These are phyloP conservation scores for Sporothrix brasiliensis DNA, from an alignment of 2,329 filamentous ascomycete genomes.

Conservation along the genomic window DNA sequence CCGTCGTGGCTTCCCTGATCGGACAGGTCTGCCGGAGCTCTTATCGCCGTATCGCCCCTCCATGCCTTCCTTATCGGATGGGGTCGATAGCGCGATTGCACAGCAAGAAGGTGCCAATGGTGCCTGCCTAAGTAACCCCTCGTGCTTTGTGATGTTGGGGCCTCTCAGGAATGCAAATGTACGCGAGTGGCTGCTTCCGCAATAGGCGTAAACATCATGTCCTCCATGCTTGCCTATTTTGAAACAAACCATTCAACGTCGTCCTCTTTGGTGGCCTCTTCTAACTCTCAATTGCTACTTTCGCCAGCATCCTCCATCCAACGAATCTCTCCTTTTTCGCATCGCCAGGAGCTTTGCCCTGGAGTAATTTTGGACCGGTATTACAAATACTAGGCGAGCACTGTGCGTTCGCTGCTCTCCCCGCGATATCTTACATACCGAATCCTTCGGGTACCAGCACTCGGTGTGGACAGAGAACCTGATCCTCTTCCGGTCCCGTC, in stretches of 20 bases:
- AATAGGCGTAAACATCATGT: not conserved
- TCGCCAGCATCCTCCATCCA: not conserved
- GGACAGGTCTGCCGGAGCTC: conserved; percentile 31
- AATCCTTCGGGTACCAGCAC: not conserved
- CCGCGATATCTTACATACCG: not conserved
- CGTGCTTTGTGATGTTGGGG: not conserved
- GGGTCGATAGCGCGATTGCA: not conserved
- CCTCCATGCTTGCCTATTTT: conserved; percentile 12
- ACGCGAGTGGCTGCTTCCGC: conserved; percentile 1
- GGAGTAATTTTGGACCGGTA: conserved; percentile 2
- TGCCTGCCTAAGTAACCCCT: not conserved
- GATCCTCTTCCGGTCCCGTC: not conserved
- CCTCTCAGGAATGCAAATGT: not conserved
- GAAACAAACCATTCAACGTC: not conserved
- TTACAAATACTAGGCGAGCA: conserved; percentile 16
- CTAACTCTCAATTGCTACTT: not conserved
- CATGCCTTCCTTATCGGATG: not conserved
- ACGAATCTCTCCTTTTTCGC: not conserved
- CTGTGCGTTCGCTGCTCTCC: not conserved
- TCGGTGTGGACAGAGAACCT: no score
- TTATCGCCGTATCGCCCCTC: conserved; percentile 29
- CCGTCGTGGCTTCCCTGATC: conserved; percentile 27
- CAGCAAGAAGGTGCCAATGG: not conserved
- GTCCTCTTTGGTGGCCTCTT: not conserved
- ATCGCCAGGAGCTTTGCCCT: conserved; percentile 5